Percentiles rank a stretch among this genome's conserved stretches.
Evolutionary conservation across 2,329 filamentous ascomycete species (phyloP).

Genomic region (Cercospora janseana): DNA sequence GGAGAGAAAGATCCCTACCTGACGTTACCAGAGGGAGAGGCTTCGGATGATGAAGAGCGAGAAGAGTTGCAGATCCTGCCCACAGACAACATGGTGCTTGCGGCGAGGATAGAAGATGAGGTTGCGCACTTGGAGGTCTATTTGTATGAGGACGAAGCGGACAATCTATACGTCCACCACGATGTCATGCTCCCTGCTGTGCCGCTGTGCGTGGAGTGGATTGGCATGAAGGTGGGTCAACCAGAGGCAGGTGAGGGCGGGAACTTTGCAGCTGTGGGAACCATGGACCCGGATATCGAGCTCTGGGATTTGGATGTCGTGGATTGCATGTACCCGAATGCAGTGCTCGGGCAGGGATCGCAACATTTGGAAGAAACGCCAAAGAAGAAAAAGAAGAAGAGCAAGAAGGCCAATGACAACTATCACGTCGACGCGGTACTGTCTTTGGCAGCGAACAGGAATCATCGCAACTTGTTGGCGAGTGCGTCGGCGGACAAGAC

Average conservation of each 20-base stretch:
- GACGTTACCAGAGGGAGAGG: slow-evolving; percentile 70
- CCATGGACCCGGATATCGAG: slow-evolving; percentile 98
- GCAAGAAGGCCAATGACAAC: slow-evolving; percentile 80
- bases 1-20: slow-evolving; percentile 97
- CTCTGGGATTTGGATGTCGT: slow-evolving; percentile 96
- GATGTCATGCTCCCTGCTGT: slow-evolving; percentile 99
- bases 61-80: slow-evolving; percentile 91
- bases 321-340: slow-evolving; percentile 97
- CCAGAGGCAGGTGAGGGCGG: slow-evolving; percentile 60
- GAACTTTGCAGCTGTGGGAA: slow-evolving; percentile 93
- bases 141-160: slow-evolving; percentile 90
- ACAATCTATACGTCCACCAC: slow-evolving; percentile 98
- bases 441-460: slow-evolving; percentile 84
- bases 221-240: slow-evolving; percentile 85
- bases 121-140: slow-evolving; percentile 95
- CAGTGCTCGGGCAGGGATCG: slow-evolving; percentile 75
- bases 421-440: slow-evolving; percentile 95
- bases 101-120: slow-evolving; percentile 94
- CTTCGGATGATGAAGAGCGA: slow-evolving; percentile 77
- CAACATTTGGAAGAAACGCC: slow-evolving; percentile 42
- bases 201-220: slow-evolving; percentile 91
- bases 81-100: slow-evolving; percentile 88
- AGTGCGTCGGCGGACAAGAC: slow-evolving; percentile 96
- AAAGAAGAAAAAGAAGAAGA: slow-evolving; percentile 90
- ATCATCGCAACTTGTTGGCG: slow-evolving; percentile 90